Evolutionary conservation across 148 eudicot species (phyloP), one percentile per base, ranked within the genome.

Genomic region (Nepenthes gracilis): DNA sequence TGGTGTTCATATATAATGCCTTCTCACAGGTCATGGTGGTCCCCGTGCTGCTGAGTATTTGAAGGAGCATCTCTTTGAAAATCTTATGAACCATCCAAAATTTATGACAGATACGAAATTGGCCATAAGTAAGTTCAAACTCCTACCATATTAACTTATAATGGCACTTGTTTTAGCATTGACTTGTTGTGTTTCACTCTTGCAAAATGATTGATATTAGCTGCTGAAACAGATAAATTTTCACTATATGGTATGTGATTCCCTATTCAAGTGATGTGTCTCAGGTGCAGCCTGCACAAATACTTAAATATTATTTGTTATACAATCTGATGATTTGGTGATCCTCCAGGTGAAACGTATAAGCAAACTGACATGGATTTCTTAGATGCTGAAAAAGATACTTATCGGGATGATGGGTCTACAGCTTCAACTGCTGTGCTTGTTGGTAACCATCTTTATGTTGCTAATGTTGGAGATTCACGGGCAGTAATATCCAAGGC

Each of bases 381-480:
- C 70, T 77, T 93, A 81, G 95, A 93, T 63, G 78, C 89, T 76
- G 92, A 89, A 77, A 89, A 83, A 71, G 96, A 93, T 66, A 74
- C 82, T 48, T 89, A 69, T 56, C 71, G 97, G 43, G 99, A 93
- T 78, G 99, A 93, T 78, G 99, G 99, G 36, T 93, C 99, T 63
- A 93, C 99, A 61, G 99, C 99, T 68, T 93, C 97, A 64, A 80
- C 99, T 43, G 99, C 96, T 61, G 87, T 93, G 60, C 82, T 93
- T 73, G 89, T 93, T 71, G 96, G 88, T 48, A 93, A 80, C 70
- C 85, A 70, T 73, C 86, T 93, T 54, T 93, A 84, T 76, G 99
- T 93, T 69, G 97, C 96, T 68, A 93, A 93, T 78, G 99, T 93
- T 72, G 99, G 99, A 57, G 99, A 93, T 71, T 93, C 99, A 14